These are phyloP conservation scores for Ascochyta rabiei DNA, from an alignment of 2,329 filamentous ascomycete genomes.

Conservation along the genomic window DNA sequence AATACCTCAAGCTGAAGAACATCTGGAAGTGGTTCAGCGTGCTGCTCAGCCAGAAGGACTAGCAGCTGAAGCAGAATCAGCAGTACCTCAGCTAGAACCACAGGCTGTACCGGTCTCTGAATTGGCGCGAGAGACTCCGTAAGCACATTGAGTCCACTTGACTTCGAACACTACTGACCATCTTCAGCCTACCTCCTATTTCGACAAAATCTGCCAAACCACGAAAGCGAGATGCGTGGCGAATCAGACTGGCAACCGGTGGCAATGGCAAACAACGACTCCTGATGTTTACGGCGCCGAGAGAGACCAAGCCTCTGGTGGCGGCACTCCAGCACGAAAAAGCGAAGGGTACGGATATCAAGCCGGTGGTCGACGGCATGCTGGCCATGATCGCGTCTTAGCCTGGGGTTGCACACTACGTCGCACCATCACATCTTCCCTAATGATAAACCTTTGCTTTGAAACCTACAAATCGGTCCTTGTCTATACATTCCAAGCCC, in stretches of 20 bases:
- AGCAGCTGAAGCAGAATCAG: constrained; percentile 8
- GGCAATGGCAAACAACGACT: constrained; percentile 12
- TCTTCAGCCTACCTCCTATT: background rate
- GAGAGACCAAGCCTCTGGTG: constrained; percentile 22
- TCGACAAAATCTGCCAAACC: constrained; percentile 8
- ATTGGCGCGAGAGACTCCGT: constrained; percentile 1
- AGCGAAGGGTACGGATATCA: constrained; percentile 31
- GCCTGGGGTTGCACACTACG: background rate
- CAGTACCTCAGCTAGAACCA: background rate
- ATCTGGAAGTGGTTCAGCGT: background rate
- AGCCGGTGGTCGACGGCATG: constrained; percentile 21
- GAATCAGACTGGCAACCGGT: constrained; percentile 14
- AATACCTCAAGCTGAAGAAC: background rate
- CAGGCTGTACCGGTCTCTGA: constrained; percentile 8
- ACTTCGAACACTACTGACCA: background rate
- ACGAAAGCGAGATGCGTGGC: constrained; percentile 22
- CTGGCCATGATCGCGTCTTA: constrained; percentile 13
- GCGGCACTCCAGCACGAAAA: constrained; percentile 29
- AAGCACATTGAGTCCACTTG: background rate
- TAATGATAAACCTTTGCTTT: background rate
- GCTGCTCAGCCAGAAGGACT: background rate
- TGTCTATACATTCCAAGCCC: background rate
- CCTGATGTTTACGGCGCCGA: constrained; percentile 15
- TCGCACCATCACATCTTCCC: background rate
- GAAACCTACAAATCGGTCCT: background rate